phyloP scores from a whole-genome alignment of 495 filamentous ascomycete species.

The Hypoxylon fuscum region DNA sequence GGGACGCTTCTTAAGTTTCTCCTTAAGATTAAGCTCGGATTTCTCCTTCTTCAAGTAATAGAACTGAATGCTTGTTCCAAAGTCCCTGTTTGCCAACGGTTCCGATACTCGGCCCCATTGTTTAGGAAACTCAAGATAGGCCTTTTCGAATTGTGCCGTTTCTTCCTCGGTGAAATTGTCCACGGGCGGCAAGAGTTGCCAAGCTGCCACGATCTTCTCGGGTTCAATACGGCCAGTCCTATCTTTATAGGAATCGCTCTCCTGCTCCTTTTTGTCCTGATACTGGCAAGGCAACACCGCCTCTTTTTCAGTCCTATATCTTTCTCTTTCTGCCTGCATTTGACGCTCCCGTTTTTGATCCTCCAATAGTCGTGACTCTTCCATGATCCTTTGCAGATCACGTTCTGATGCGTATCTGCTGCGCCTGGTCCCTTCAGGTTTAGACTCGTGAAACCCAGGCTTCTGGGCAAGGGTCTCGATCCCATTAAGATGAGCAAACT shows the following conservation, averaged over 20 bases:
- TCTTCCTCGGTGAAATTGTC: slow-evolving; percentile 89
- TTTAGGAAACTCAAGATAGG: slow-evolving; percentile 85
- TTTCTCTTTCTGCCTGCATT: slow-evolving; percentile 72
- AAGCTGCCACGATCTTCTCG: slow-evolving; percentile 71
- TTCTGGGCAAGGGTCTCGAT: slow-evolving; percentile 38
- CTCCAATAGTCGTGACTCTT: slow-evolving; percentile 79
- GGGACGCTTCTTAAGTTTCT: slow-evolving; percentile 77
- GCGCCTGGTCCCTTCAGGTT: slow-evolving; percentile 69
- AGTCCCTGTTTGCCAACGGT: slow-evolving; percentile 73
- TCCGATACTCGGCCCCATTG: slow-evolving; percentile 91
- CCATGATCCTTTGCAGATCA: slow-evolving; percentile 78
- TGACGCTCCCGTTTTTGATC: slow-evolving; percentile 76
- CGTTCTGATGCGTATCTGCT: slow-evolving; percentile 71
- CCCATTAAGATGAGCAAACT: slow-evolving; percentile 45
- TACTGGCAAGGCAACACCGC: slow-evolving; percentile 85
- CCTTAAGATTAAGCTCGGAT: slow-evolving; percentile 84
- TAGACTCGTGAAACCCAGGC: slow-evolving; percentile 60
- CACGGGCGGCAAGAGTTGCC: slow-evolving; percentile 75
- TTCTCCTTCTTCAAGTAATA: slow-evolving; percentile 97
- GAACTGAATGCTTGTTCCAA: slow-evolving; percentile 88
- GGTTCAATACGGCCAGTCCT: slow-evolving; percentile 74
- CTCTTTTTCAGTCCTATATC: slow-evolving; percentile 82
- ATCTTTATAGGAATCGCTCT: slow-evolving; percentile 71
- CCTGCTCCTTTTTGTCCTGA: slow-evolving; percentile 56
- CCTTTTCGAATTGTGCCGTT: slow-evolving; percentile 76